A percentile compares a stretch with the other conserved stretches of the same genome.
phyloP scores from a whole-genome alignment of 139 green algal species.

The Chlamydomonas sp. region DNA sequence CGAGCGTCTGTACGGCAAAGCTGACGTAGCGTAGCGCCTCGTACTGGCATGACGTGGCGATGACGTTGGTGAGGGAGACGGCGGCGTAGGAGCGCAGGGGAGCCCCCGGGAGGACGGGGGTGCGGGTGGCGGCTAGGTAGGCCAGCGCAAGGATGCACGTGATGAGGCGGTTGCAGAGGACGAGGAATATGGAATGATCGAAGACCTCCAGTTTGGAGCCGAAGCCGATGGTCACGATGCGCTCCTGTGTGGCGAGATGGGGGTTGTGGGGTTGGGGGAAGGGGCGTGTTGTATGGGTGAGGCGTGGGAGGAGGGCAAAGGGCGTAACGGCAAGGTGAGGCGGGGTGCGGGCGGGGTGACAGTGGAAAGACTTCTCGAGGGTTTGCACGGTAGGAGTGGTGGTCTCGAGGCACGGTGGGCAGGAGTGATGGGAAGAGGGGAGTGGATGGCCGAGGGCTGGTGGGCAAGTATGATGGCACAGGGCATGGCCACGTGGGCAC shows the following conservation, averaged over 20 bases:
- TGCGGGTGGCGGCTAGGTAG: constrained; percentile 45
- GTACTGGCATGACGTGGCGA: constrained; percentile 93
- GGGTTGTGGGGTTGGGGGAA: no score
- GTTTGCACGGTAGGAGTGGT: no score
- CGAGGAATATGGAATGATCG: constrained; percentile 87
- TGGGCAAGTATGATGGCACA: no score
- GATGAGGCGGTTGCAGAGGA: constrained; percentile 91
- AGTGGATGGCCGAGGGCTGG: no score
- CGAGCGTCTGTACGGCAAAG: constrained; percentile 93
- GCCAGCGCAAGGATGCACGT: constrained; percentile 71
- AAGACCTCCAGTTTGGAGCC: constrained; percentile 70
- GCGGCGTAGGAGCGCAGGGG: constrained; percentile 72
- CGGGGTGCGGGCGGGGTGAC: background rate
- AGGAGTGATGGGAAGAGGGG: no score
- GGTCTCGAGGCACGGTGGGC: no score
- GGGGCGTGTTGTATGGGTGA: background rate
- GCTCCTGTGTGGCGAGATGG: constrained; percentile 68
- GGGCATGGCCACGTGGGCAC: no score
- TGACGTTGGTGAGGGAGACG: constrained; percentile 89
- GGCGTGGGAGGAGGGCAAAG: constrained; percentile 33
- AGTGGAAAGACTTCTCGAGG: background rate
- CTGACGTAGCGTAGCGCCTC: constrained; percentile 97
- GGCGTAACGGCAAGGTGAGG: background rate
- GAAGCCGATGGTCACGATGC: constrained; percentile 85
- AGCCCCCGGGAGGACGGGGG: constrained; percentile 54